Evolutionary conservation across 441 rosid genomes (phyloP).

Genomic region (Raphanus hybrid): DNA sequence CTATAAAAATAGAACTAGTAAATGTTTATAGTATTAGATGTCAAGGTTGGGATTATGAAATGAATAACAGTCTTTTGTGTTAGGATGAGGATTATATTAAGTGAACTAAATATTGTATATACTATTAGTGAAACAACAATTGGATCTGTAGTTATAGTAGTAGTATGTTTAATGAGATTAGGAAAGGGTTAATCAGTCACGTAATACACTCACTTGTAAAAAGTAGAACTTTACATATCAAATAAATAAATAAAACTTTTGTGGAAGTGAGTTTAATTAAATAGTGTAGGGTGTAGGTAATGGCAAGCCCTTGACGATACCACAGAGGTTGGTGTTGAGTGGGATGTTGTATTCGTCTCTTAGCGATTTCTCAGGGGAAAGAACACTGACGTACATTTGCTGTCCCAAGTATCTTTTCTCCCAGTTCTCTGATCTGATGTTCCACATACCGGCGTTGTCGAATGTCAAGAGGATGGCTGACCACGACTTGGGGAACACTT

Average conservation of each 20-base stretch:
- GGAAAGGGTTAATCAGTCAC: constrained; percentile 44
- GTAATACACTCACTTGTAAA: constrained; percentile 35
- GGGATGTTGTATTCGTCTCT: constrained; percentile 80
- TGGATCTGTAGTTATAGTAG: not conserved
- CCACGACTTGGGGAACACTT: constrained; percentile 83
- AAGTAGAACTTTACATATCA: constrained; percentile 31
- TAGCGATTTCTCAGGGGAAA: constrained; percentile 64
- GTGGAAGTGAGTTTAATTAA: constrained; percentile 39
- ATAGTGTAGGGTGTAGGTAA: constrained; percentile 63
- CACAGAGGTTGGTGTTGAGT: constrained; percentile 58
- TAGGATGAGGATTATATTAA: not conserved
- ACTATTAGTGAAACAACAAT: constrained; percentile 2
- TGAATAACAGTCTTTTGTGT: not conserved
- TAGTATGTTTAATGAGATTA: constrained; percentile 28
- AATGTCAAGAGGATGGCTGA: constrained; percentile 73
- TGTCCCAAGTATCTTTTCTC: constrained; percentile 74
- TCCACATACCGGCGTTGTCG: constrained; percentile 93
- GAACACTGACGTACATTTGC: constrained; percentile 63
- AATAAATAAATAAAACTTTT: constrained; percentile 35
- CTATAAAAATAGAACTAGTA: no score
- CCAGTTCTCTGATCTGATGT: constrained; percentile 67
- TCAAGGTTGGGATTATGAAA: no score
- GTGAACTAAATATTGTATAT: constrained; percentile 9
- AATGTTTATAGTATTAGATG: no score
- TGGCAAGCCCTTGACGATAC: constrained; percentile 60